Percentiles rank a stretch among this genome's conserved stretches.
Evolutionary conservation across 192 early-diverging fungal species (phyloP).

Genomic region (Coemansia sp.): DNA sequence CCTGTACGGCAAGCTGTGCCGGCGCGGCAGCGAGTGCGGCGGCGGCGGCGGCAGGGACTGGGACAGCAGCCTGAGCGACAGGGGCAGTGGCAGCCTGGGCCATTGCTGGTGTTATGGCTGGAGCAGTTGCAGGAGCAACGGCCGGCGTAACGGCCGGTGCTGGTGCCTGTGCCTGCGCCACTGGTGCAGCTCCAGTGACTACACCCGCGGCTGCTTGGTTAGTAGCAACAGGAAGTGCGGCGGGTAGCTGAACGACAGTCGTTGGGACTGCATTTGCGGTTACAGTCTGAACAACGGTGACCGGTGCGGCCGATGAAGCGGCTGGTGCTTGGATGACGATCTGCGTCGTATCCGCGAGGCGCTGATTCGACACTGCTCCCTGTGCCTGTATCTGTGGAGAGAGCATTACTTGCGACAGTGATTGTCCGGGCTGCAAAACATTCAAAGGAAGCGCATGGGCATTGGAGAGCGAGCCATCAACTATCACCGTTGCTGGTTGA

Average conservation of each 20-base stretch:
- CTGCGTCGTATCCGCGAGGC: slow-evolving; percentile 30
- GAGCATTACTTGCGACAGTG: background rate
- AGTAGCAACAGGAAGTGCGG: background rate
- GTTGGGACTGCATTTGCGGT: slow-evolving; percentile 6
- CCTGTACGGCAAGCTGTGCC: background rate
- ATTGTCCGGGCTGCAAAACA: background rate
- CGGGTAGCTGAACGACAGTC: background rate
- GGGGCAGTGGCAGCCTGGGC: background rate
- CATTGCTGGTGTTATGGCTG: slow-evolving; percentile 1
- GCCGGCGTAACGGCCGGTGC: background rate
- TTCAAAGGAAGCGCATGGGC: slow-evolving; percentile 5
- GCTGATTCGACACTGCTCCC: slow-evolving; percentile 15
- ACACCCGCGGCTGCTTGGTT: slow-evolving; percentile 1
- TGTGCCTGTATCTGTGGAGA: slow-evolving; percentile 12
- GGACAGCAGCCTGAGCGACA: slow-evolving; percentile 8
- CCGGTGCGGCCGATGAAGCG: slow-evolving; percentile 14
- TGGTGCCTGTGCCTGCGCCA: background rate
- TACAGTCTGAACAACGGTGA: slow-evolving; percentile 24
- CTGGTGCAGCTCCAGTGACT: background rate
- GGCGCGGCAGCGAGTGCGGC: too few relatives aligned
- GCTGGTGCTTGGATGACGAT: slow-evolving; percentile 29
- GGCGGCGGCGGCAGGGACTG: slow-evolving; percentile 10
- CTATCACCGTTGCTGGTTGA: slow-evolving; percentile 20
- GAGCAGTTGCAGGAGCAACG: background rate
- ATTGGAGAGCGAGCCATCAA: slow-evolving; percentile 14